These are phyloP conservation scores for Papiliotrema fonsecae DNA, from an alignment of 1,284 basidiomycete genomes.

Conservation along the genomic window DNA sequence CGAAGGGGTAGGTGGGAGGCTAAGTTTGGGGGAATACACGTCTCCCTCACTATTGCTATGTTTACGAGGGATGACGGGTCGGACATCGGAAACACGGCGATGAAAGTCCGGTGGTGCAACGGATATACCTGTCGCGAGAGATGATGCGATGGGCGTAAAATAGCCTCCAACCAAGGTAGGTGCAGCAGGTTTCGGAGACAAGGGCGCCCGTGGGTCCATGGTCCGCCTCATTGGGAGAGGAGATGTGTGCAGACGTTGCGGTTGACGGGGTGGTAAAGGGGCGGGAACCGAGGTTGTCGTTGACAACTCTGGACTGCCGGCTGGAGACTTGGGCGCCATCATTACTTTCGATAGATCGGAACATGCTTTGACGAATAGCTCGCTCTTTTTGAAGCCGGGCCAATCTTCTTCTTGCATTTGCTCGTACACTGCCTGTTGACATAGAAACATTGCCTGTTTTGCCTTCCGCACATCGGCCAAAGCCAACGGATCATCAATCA, in stretches of 20 bases:
- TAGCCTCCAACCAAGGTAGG: conserved; percentile 20
- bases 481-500: conserved; percentile 1
- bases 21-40: neutral
- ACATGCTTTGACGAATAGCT: conserved; percentile 83
- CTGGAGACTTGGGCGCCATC: neutral
- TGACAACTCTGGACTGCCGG: neutral
- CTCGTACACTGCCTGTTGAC: conserved; percentile 77
- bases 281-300: neutral
- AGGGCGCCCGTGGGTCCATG: too few species aligned
- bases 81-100: neutral
- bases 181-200: conserved; percentile 10
- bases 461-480: conserved; percentile 6
- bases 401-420: conserved; percentile 91
- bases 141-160: conserved; percentile 18
- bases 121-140: conserved; percentile 18
- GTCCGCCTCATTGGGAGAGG: too few species aligned
- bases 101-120: conserved; percentile 13
- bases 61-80: too few species aligned
- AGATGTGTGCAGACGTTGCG: neutral
- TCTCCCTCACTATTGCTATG: conserved; percentile 3
- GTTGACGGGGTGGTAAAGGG: neutral
- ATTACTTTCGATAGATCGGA: conserved; percentile 57
- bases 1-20: conserved; percentile 14
- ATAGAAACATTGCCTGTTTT: conserved; percentile 59
- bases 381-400: conserved; percentile 75